phyloP scores from a whole-genome alignment of 2,329 filamentous ascomycete species.

The Talaromyces sp. region DNA sequence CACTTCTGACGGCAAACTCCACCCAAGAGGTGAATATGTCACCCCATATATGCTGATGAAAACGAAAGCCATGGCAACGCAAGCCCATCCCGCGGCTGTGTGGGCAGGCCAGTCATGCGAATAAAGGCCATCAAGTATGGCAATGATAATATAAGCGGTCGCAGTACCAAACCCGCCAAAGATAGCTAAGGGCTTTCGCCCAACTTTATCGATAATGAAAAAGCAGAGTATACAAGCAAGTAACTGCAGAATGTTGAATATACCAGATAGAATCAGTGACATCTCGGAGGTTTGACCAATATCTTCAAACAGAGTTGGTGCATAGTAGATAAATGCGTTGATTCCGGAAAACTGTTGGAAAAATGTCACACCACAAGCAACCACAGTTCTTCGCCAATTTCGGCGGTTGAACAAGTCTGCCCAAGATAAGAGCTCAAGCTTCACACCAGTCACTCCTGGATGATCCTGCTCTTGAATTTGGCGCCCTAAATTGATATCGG shows the following conservation, averaged over 20 bases:
- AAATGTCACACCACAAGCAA: not conserved
- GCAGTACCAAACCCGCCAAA: conserved; percentile 33
- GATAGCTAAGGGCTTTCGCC: conserved; percentile 33
- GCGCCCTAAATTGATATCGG: conserved; percentile 54
- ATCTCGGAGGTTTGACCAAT: conserved; percentile 36
- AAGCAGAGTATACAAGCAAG: conserved; percentile 33
- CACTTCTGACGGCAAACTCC: conserved; percentile 42
- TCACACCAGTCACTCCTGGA: not conserved
- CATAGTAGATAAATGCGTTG: conserved; percentile 55
- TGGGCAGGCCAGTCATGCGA: conserved; percentile 27
- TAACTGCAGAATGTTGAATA: conserved; percentile 41
- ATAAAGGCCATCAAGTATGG: conserved; percentile 25
- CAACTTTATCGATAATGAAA: conserved; percentile 36
- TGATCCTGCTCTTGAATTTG: conserved; percentile 7
- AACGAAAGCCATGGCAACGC: conserved; percentile 15
- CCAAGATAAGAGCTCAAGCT: not conserved
- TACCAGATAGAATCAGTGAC: conserved; percentile 35
- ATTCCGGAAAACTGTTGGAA: conserved; percentile 37
- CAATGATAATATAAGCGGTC: conserved; percentile 34
- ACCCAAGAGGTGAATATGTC: conserved; percentile 33
- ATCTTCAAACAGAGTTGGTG: conserved; percentile 46
- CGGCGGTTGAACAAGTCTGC: not conserved
- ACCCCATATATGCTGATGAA: conserved; percentile 25
- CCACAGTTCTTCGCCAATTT: not conserved
- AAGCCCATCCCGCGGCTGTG: conserved; percentile 24